Evolutionary conservation across 495 filamentous ascomycete species (phyloP).

Genomic region (Podospora pseudoanserina): DNA sequence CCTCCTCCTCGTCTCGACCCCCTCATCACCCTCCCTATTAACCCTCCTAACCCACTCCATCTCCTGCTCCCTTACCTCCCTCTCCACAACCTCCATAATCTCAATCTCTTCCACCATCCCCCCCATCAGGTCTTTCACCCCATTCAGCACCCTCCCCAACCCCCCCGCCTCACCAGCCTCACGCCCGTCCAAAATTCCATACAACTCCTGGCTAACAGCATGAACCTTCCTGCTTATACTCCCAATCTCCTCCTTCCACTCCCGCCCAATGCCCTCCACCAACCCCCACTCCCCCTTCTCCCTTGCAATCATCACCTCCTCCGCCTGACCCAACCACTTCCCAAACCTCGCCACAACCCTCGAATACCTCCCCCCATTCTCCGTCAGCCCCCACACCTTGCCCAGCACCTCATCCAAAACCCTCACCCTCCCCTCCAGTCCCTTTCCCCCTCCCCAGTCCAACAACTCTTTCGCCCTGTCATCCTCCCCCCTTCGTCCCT

Average conservation of each 20-base stretch:
- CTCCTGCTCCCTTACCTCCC: constrained; percentile 42
- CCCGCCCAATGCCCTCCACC: constrained; percentile 33
- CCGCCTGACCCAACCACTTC: constrained; percentile 45
- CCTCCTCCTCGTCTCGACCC: constrained; percentile 7
- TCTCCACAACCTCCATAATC: constrained; percentile 47
- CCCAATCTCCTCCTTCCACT: constrained; percentile 45
- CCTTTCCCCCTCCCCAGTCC: constrained; percentile 31
- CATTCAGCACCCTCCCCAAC: constrained; percentile 38
- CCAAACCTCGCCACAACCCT: constrained; percentile 49
- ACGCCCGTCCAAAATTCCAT: constrained; percentile 25
- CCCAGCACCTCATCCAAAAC: constrained; percentile 48
- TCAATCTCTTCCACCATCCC: constrained; percentile 49
- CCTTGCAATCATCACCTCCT: constrained; percentile 38
- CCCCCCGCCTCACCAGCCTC: background rate
- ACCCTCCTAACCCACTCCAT: constrained; percentile 46
- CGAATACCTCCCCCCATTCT: constrained; percentile 46
- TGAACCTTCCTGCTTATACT: constrained; percentile 38
- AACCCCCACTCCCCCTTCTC: constrained; percentile 24
- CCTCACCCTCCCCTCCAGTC: constrained; percentile 50
- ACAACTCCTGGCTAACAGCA: constrained; percentile 39
- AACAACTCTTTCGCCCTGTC: constrained; percentile 37
- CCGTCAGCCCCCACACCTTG: constrained; percentile 49
- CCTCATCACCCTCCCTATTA: constrained; percentile 31
- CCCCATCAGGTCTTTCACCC: constrained; percentile 37
- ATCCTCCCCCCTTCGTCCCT: constrained; percentile 34